Evolutionary conservation across 1,139 yeast species (phyloP).

Genomic region (Pneumocystis canis): DNA sequence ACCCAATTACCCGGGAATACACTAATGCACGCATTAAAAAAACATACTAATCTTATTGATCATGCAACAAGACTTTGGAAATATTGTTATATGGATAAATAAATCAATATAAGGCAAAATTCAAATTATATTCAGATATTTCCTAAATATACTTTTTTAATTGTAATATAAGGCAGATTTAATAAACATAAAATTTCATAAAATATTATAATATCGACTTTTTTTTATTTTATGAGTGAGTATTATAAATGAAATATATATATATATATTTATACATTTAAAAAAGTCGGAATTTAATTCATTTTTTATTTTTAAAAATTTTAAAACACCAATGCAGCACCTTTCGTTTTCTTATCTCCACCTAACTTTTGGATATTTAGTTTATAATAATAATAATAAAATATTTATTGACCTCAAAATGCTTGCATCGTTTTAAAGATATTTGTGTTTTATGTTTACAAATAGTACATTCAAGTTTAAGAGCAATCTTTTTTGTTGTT

Average conservation of each 20-base stretch:
- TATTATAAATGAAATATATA: no score
- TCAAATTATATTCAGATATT: not conserved
- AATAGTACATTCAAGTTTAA: slow-evolving; percentile 95
- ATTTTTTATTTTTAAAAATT: no score
- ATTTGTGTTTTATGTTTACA: slow-evolving; percentile 99
- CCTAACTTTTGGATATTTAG: slow-evolving; percentile 42
- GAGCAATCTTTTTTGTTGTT: slow-evolving; percentile 99
- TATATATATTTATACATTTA: no score
- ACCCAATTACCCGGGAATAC: not conserved
- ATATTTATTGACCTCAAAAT: slow-evolving; percentile 45
- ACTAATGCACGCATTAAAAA: not conserved
- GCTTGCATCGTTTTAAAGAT: slow-evolving; percentile 98
- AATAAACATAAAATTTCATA: no score
- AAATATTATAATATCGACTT: no score
- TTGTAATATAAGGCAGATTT: no score
- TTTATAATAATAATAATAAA: not conserved
- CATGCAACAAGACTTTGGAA: not conserved
- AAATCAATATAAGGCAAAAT: no score
- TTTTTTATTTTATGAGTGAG: no score
- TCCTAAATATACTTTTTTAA: no score
- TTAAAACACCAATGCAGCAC: slow-evolving; percentile 24
- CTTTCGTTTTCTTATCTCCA: slow-evolving; percentile 99
- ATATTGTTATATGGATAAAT: not conserved
- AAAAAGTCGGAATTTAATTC: no score
- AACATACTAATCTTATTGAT: not conserved